Evolutionary conservation across 2,329 filamentous ascomycete species (phyloP).

Genomic region (Aspergillus viridinutans): DNA sequence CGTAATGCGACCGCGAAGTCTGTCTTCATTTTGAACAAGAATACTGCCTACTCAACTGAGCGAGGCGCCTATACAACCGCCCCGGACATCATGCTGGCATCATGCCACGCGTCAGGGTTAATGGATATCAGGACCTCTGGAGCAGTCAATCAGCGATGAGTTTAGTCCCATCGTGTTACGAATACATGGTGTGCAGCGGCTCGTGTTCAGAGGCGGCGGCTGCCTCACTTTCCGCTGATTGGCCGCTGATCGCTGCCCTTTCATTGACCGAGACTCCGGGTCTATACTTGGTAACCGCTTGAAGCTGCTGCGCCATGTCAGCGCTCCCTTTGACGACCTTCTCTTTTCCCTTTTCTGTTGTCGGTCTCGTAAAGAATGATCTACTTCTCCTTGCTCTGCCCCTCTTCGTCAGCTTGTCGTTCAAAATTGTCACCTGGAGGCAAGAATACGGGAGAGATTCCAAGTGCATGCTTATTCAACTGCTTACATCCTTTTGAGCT

Average conservation of each 20-base stretch:
- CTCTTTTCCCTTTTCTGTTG: constrained; percentile 1
- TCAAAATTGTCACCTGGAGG: background rate
- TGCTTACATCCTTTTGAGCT: background rate
- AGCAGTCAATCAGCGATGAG: background rate
- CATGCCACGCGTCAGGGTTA: background rate
- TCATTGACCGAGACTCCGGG: background rate
- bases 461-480: background rate
- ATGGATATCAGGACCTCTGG: too few relatives aligned
- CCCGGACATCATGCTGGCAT: background rate
- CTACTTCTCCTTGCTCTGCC: constrained; percentile 2
- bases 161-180: background rate
- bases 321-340: constrained; percentile 4
- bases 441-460: background rate
- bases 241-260: background rate
- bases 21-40: background rate
- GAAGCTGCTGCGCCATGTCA: constrained; percentile 21
- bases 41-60: background rate
- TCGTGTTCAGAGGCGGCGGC: background rate
- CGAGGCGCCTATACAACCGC: background rate
- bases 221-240: background rate
- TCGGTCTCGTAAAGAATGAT: background rate
- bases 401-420: background rate
- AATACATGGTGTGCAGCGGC: background rate
- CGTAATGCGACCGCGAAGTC: background rate
- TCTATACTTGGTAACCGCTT: constrained; percentile 2